Percentiles rank a stretch among this genome's conserved stretches.
These are phyloP conservation scores for Phytophthora idaei DNA, from an alignment of 352 stramenopile species.

Conservation along the genomic window DNA sequence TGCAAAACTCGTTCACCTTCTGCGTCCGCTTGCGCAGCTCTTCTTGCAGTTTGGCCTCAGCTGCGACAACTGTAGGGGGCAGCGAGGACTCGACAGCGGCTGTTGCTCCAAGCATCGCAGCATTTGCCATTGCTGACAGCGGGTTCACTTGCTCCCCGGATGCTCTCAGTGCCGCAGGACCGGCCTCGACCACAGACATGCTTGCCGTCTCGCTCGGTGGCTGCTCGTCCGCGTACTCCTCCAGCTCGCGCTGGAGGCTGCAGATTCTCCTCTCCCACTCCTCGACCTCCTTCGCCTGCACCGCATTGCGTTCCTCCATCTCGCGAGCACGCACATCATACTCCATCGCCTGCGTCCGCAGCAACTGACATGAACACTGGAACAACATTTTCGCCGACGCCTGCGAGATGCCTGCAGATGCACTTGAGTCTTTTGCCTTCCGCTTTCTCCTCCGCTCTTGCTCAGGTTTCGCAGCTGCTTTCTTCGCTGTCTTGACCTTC, in stretches of 20 bases:
- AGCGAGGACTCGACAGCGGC: constrained; percentile 27
- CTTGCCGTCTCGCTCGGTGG: not conserved
- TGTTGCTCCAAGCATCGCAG: not conserved
- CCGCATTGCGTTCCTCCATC: constrained; percentile 47
- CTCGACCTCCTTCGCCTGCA: constrained; percentile 35
- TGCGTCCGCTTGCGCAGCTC: constrained; percentile 34
- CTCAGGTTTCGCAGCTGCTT: constrained; percentile 17
- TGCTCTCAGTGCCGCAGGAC: not conserved
- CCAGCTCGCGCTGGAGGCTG: constrained; percentile 32
- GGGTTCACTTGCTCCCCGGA: constrained; percentile 2
- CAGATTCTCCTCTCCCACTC: constrained; percentile 50
- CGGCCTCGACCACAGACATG: constrained; percentile 9
- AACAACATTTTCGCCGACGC: constrained; percentile 49
- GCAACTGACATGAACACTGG: constrained; percentile 42
- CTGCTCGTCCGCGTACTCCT: constrained; percentile 33
- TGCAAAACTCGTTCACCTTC: constrained; percentile 36
- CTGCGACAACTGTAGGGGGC: constrained; percentile 22
- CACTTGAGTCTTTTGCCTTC: constrained; percentile 10
- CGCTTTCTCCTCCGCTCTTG: constrained; percentile 27
- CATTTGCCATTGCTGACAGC: not conserved
- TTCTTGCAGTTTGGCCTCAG: constrained; percentile 40
- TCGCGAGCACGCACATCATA: constrained; percentile 50
- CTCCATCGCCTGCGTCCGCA: constrained; percentile 47
- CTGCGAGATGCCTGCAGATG: constrained; percentile 21
- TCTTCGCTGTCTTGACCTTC: constrained; percentile 13